Conservation (phyloP, 2,329 filamentous ascomycete species). For the Karstenula rhodostoma region DNA sequence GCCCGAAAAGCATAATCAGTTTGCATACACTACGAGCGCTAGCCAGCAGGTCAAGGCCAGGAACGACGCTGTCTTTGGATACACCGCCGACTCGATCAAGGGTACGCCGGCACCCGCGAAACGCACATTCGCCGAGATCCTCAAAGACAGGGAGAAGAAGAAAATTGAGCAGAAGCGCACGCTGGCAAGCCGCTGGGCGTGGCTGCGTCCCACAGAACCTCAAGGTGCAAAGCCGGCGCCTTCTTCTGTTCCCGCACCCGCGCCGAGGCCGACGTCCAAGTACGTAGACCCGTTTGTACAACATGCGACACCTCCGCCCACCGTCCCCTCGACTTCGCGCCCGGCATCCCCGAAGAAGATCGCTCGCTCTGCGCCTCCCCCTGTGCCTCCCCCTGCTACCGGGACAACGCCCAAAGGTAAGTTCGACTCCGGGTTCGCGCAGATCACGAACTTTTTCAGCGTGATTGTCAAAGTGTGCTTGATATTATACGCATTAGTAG, state of each 20-base stretch:
- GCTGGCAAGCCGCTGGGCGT: slow-evolving; percentile 32
- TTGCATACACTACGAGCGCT: slow-evolving; percentile 30
- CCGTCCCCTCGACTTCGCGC: slow-evolving; percentile 20
- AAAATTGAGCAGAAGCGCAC: slow-evolving; percentile 18
- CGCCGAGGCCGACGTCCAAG: slow-evolving; percentile 1
- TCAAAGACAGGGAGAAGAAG: slow-evolving; percentile 19
- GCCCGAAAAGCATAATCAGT: slow-evolving; percentile 31
- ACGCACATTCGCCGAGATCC: slow-evolving; percentile 8
- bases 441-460: slow-evolving; percentile 25
- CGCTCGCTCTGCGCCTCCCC: not conserved
- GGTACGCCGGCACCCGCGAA: slow-evolving; percentile 21
- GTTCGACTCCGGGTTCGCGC: slow-evolving; percentile 36
- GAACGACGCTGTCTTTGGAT: slow-evolving; percentile 33
- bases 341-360: slow-evolving; percentile 25
- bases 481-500: slow-evolving; percentile 33
- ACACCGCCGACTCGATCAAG: slow-evolving; percentile 23
- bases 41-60: slow-evolving; percentile 15
- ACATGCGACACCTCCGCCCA: slow-evolving; percentile 21
- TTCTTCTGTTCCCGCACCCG: slow-evolving; percentile 6
- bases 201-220: slow-evolving; percentile 30
- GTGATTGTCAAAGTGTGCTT: slow-evolving; percentile 31
- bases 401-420: slow-evolving; percentile 11
- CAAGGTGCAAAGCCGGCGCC: slow-evolving; percentile 26
- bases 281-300: slow-evolving; percentile 31
- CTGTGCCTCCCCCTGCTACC: not conserved